phyloP scores from a whole-genome alignment of 371 early-diverging fungal genomes.

The Nematocida parisii region DNA sequence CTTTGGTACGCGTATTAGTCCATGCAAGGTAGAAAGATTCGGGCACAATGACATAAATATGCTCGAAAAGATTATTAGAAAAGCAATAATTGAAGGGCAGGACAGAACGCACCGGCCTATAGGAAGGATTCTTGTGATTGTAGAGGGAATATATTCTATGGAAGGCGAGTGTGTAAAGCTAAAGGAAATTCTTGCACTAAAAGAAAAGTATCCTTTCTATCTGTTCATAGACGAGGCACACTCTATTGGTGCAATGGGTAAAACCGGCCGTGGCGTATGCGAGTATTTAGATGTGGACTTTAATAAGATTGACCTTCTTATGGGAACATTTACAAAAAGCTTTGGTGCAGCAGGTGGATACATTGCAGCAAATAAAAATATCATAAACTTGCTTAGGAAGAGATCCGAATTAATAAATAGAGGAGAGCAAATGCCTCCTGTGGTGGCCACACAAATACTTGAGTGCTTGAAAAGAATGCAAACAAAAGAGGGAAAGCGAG shows the following conservation, averaged over 20 bases:
- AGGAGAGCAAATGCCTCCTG: constrained; percentile 84
- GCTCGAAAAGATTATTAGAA: constrained; percentile 79
- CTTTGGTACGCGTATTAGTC: constrained; percentile 86
- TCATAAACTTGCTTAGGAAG: constrained; percentile 80
- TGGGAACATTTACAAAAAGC: constrained; percentile 99
- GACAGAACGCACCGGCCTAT: constrained; percentile 94
- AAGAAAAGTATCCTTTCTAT: constrained; percentile 91
- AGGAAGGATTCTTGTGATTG: constrained; percentile 93
- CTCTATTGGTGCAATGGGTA: constrained; percentile 90
- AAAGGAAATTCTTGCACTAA: constrained; percentile 82
- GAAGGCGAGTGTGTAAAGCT: constrained; percentile 88
- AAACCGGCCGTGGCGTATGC: constrained; percentile 88
- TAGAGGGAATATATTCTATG: constrained; percentile 98
- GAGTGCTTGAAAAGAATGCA: constrained; percentile 71
- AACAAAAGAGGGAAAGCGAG: constrained; percentile 74
- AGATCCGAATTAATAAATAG: constrained; percentile 78
- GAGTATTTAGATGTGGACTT: constrained; percentile 86
- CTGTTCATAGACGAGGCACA: constrained; percentile 98
- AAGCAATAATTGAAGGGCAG: constrained; percentile 91
- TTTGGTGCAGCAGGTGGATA: constrained; percentile 98
- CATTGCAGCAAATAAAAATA: constrained; percentile 77
- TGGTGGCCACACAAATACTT: constrained; percentile 84
- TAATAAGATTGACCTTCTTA: constrained; percentile 83
- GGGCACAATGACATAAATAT: constrained; percentile 82
- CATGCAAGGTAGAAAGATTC: constrained; percentile 86